Evolutionary conservation across 495 filamentous ascomycete species (phyloP), one percentile per base, ranked within the genome.

Genomic region (Friedmanniomyces simplex): DNA sequence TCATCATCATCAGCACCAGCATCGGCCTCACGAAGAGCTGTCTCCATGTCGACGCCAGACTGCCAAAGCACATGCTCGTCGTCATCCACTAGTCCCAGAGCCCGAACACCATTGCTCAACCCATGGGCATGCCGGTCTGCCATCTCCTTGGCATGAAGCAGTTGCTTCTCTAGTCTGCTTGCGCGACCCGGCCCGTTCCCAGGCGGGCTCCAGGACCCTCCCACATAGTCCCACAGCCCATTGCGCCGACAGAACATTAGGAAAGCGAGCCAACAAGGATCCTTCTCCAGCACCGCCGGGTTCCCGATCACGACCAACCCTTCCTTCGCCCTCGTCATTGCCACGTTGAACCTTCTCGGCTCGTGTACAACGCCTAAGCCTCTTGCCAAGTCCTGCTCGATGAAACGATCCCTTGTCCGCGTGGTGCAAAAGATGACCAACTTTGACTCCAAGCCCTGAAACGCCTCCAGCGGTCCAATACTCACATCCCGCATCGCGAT

Each of bases 361-460:
- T 76, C 71, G 45, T 72, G 67, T 8, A 82, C 63, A 18, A 81
- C 58, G 1, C 79, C 79, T 57, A 74, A 66, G n/a, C 76, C 76
- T 34, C 69, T 67, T 8, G 66, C 62, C 13, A 55, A 39, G 64
- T 81, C 79, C 24, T 68, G 64, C 13, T 68, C 65, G 2, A 82
- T 66, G 59, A 79, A 81, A 7, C 73, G 62, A n/a, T 59, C 58
- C 22, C 76, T 60, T 1, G 73, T 71, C 30, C 79, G 62, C 41
- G 79, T 82, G 1, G 77, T 80, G 58, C 79, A 81, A 18, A 82
- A 59, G 52, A 82, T 78, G 20, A 81, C 79, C 20, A 79, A 70
- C 12, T 71, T 66, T 30, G 71, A 71, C 61, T 82, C 79, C 24
- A 77, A 64, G 0, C 79, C 79, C 57, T 81, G 79, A 54, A 76